Evolutionary conservation across 495 filamentous ascomycete genomes (phyloP).

Genomic region (Tuber brumale): DNA sequence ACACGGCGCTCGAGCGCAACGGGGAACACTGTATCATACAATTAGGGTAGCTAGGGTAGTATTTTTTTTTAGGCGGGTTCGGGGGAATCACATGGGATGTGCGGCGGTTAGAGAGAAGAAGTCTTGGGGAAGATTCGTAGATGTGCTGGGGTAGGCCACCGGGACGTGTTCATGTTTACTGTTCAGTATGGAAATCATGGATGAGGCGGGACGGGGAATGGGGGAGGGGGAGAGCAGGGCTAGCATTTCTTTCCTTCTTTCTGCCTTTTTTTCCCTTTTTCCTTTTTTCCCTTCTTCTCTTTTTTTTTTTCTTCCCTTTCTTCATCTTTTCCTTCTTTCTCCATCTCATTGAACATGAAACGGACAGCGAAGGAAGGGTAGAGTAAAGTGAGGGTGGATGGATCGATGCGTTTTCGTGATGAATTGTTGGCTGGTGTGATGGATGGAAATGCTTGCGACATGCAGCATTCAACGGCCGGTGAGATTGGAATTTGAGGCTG

Average conservation of each 20-base stretch:
- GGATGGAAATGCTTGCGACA: not conserved
- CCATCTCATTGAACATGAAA: conserved; percentile 4
- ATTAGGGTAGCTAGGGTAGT: not conserved
- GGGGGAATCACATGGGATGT: not conserved
- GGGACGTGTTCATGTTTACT: not conserved
- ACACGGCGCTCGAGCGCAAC: not conserved
- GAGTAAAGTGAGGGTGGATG: not conserved
- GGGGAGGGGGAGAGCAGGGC: not conserved
- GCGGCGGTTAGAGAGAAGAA: not conserved
- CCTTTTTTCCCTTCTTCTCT: not conserved
- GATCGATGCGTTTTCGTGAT: not conserved
- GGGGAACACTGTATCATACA: too few relatives aligned
- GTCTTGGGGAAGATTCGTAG: not conserved
- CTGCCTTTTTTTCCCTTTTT: not conserved
- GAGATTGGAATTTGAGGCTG: not conserved
- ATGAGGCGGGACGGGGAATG: not conserved
- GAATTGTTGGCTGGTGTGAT: not conserved
- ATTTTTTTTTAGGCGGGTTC: not conserved
- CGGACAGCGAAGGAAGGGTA: not conserved
- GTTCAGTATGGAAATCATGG: not conserved
- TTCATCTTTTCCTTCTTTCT: not conserved
- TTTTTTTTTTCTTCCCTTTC: not conserved
- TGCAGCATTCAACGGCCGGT: not conserved
- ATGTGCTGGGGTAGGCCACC: not conserved
- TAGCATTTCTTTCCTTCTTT: not conserved